Evolutionary conservation across 2,329 filamentous ascomycete species (phyloP).

Genomic region (Seiridium unicorne): DNA sequence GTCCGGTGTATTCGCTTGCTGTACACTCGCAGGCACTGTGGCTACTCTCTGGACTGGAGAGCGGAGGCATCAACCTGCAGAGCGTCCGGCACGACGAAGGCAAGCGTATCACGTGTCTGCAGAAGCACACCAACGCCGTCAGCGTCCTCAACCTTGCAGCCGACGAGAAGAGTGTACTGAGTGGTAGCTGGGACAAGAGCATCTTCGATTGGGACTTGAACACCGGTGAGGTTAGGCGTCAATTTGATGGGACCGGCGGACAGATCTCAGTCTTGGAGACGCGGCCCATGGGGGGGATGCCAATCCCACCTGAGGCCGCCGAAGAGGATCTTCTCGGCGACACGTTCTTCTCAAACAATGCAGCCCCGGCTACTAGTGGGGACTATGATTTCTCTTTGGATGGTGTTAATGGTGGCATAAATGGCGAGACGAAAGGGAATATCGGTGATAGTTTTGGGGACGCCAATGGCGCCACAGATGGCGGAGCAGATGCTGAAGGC

Average conservation of each 20-base stretch:
- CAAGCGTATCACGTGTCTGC: slow-evolving; percentile 78
- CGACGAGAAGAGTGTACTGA: slow-evolving; percentile 84
- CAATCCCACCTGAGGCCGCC: slow-evolving; percentile 70
- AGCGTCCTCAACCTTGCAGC: slow-evolving; percentile 79
- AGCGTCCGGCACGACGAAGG: slow-evolving; percentile 93
- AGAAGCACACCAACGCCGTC: slow-evolving; percentile 86
- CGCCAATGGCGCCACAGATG: slow-evolving; percentile 15
- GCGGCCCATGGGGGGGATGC: slow-evolving; percentile 71
- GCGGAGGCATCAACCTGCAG: slow-evolving; percentile 88
- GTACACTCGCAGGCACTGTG: slow-evolving; percentile 88
- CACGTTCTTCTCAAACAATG: slow-evolving; percentile 77
- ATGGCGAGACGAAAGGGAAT: slow-evolving; percentile 23
- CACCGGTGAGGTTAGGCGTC: slow-evolving; percentile 72
- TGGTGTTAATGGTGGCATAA: slow-evolving; percentile 32
- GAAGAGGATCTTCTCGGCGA: slow-evolving; percentile 58
- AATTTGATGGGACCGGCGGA: slow-evolving; percentile 73
- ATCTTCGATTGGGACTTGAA: slow-evolving; percentile 95
- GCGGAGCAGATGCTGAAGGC: slow-evolving; percentile 11
- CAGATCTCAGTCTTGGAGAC: slow-evolving; percentile 90
- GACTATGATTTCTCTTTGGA: slow-evolving; percentile 33
- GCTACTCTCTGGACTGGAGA: slow-evolving; percentile 87
- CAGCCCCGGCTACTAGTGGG: slow-evolving; percentile 56
- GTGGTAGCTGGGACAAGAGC: slow-evolving; percentile 94
- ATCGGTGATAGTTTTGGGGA: slow-evolving; percentile 9
- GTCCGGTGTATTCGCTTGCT: slow-evolving; percentile 90